Conservation (phyloP, 2,329 filamentous ascomycete species). For the Pseudogymnoascus sp. region DNA sequence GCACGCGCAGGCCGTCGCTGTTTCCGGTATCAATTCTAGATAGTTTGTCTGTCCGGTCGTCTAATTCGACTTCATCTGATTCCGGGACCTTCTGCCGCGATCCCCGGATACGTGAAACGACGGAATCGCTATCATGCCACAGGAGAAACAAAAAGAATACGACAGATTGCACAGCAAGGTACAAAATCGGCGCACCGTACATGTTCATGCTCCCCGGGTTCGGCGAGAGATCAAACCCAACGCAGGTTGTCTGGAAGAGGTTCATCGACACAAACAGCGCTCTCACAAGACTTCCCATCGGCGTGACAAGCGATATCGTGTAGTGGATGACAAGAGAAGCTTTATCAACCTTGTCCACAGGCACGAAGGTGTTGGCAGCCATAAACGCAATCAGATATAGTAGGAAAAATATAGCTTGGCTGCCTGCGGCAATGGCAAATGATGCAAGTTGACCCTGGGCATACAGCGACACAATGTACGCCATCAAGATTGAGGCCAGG, state of each 20-base stretch:
- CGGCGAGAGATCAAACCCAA: constrained; percentile 50
- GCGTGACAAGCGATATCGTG: constrained; percentile 63
- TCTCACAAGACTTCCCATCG: constrained; percentile 66
- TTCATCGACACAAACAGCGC: constrained; percentile 73
- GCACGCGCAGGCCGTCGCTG: constrained; percentile 52
- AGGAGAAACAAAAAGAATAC: constrained; percentile 64
- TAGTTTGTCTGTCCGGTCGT: constrained; percentile 58
- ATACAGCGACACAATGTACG: constrained; percentile 76
- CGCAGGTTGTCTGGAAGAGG: constrained; percentile 72
- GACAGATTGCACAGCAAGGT: constrained; percentile 66
- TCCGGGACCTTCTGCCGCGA: constrained; percentile 11
- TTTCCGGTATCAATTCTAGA: constrained; percentile 47
- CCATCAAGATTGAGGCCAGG: constrained; percentile 63
- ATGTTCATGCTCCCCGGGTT: constrained; percentile 63
- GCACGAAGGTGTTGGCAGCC: constrained; percentile 64
- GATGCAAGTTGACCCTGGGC: constrained; percentile 70
- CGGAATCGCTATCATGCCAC: constrained; percentile 70
- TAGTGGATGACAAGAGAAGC: constrained; percentile 65
- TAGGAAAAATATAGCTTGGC: constrained; percentile 64
- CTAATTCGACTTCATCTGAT: constrained; percentile 16
- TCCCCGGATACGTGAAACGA: constrained; percentile 42
- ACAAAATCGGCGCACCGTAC: constrained; percentile 79
- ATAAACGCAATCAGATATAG: constrained; percentile 66
- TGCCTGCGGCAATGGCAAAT: constrained; percentile 73
- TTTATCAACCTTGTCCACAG: constrained; percentile 58